These are phyloP conservation scores for Candida freyschussii DNA, from an alignment of 1,139 yeast genomes.

Conservation along the genomic window DNA sequence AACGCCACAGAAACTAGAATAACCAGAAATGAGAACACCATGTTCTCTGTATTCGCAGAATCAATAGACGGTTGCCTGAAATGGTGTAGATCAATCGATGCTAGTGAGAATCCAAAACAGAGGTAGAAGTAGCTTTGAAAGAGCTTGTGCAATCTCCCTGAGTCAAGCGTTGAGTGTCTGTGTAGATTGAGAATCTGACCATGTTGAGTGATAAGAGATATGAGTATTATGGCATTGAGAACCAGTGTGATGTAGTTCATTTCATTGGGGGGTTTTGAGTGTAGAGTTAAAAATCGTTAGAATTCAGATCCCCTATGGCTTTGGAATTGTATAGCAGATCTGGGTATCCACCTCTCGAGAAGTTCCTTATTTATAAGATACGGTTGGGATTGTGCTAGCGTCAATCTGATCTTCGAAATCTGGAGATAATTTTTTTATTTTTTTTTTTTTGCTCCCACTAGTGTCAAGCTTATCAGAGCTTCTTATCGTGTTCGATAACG, in stretches of 20 bases:
- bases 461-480: no score
- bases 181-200: constrained; percentile 9
- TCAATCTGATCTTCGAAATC: no score
- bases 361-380: no score
- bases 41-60: constrained; percentile 5
- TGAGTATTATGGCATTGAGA: constrained; percentile 5
- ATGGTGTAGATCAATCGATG: constrained; percentile 11
- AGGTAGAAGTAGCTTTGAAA: constrained; percentile 8
- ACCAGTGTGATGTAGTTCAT: constrained; percentile 9
- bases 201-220: constrained; percentile 8
- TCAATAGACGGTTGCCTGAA: constrained; percentile 4
- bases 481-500: no score
- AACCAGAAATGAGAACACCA: constrained; percentile 5
- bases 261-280: not conserved
- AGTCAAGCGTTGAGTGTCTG: constrained; percentile 9
- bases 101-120: constrained; percentile 6
- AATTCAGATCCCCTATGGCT: no score
- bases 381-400: no score
- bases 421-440: no score
- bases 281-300: no score
- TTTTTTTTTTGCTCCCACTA: no score
- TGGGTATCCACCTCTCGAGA: no score
- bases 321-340: no score
- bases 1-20: constrained; percentile 7
- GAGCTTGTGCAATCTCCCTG: constrained; percentile 7